phyloP scores from a whole-genome alignment of 2,329 filamentous ascomycete genomes.

The Cadophora sp. region DNA sequence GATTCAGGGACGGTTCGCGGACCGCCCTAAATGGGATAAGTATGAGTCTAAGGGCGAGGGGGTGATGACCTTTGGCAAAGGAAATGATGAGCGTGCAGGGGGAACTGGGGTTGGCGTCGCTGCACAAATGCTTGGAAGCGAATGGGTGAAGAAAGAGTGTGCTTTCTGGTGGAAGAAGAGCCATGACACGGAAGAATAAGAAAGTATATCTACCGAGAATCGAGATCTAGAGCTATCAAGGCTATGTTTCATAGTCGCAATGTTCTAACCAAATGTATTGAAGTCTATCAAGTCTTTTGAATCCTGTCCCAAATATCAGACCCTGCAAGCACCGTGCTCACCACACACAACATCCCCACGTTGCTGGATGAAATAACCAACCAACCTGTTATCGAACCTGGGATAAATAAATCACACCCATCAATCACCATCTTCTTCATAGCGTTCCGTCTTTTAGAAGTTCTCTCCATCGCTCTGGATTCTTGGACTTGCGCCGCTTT shows the following conservation, averaged over 20 bases:
- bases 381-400: constrained; percentile 66
- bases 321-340: constrained; percentile 67
- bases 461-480: constrained; percentile 24
- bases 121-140: constrained; percentile 50
- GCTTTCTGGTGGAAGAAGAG: constrained; percentile 52
- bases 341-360: constrained; percentile 64
- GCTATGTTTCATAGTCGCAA: too few species aligned
- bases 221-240: background rate
- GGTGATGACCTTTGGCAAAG: constrained; percentile 55
- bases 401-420: constrained; percentile 66
- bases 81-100: constrained; percentile 56
- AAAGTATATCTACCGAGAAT: too few species aligned
- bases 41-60: constrained; percentile 45
- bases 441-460: constrained; percentile 47
- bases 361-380: constrained; percentile 56
- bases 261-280: background rate
- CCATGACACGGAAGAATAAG: constrained; percentile 30
- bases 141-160: constrained; percentile 53
- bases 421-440: constrained; percentile 61
- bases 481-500: constrained; percentile 36
- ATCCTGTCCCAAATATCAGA: constrained; percentile 62
- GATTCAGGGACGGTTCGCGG: constrained; percentile 42
- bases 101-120: constrained; percentile 48
- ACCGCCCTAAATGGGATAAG: constrained; percentile 40
- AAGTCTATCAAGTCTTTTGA: constrained; percentile 1